These are phyloP conservation scores for Lichtheimia corymbifera DNA, from an alignment of 371 early-diverging fungal genomes.

Conservation along the genomic window DNA sequence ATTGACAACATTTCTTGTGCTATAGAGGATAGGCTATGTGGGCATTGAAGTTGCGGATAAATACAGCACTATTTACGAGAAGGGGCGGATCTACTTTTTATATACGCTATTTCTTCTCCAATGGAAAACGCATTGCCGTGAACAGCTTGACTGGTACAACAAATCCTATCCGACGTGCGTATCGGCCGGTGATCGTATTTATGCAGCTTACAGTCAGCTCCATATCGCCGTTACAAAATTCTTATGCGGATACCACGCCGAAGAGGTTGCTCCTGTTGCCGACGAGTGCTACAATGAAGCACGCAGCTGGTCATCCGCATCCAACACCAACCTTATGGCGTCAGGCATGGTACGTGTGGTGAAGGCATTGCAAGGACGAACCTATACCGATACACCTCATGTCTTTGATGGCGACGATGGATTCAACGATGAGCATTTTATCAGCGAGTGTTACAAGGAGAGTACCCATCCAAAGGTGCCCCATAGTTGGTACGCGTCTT, in stretches of 20 bases:
- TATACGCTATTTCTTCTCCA: conserved; percentile 28
- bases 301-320: conserved; percentile 33
- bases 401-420: conserved; percentile 50
- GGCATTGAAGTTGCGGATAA: conserved; percentile 32
- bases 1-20: not conserved
- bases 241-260: conserved; percentile 21
- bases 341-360: conserved; percentile 39
- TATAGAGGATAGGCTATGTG: conserved; percentile 29
- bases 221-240: conserved; percentile 27
- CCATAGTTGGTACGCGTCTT: conserved; percentile 41
- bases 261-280: conserved; percentile 23
- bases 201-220: conserved; percentile 30
- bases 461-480: conserved; percentile 31
- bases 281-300: conserved; percentile 38
- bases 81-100: conserved; percentile 30
- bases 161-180: conserved; percentile 12
- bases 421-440: conserved; percentile 40
- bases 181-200: conserved; percentile 46
- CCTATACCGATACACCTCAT: conserved; percentile 21
- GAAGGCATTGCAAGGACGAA: conserved; percentile 44
- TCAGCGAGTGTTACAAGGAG: conserved; percentile 28
- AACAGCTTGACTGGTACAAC: conserved; percentile 17
- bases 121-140: conserved; percentile 38
- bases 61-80: conserved; percentile 30
- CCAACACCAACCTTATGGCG: conserved; percentile 32